Conservation (phyloP, 2,329 filamentous ascomycete genomes). For the Neonectria coccinea region DNA sequence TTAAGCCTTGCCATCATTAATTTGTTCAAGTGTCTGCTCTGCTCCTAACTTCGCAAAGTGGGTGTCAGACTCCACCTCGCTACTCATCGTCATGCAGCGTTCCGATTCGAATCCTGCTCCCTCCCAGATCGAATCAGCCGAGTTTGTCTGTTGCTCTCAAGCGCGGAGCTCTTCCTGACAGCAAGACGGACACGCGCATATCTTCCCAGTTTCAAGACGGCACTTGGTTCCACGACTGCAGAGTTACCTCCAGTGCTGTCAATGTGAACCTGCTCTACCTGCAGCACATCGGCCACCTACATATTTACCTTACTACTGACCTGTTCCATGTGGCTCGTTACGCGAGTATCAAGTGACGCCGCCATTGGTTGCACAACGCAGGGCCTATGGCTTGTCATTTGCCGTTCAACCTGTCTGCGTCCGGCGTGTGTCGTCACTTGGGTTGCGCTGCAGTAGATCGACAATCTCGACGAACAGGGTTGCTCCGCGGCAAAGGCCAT, state of each 20-base stretch:
- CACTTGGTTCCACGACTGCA: neutral
- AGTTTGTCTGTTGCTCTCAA: constrained; percentile 1
- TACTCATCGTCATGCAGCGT: neutral
- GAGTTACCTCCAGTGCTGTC: neutral
- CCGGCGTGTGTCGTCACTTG: constrained; percentile 3
- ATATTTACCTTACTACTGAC: neutral
- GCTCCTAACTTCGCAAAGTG: constrained; percentile 6
- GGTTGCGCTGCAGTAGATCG: constrained; percentile 22
- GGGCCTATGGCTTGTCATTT: constrained; percentile 6
- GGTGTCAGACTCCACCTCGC: constrained; percentile 7
- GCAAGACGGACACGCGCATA: too few relatives aligned
- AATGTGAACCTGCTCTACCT: neutral
- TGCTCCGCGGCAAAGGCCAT: constrained; percentile 9
- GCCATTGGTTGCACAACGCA: constrained; percentile 14
- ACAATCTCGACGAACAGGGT: constrained; percentile 13
- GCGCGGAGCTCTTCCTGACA: constrained; percentile 5
- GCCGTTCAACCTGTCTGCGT: constrained; percentile 5
- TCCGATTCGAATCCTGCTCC: constrained; percentile 9
- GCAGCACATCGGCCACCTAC: too few relatives aligned
- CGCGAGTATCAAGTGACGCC: constrained; percentile 7
- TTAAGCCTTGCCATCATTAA: too few relatives aligned
- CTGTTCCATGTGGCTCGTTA: neutral
- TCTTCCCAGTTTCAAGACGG: neutral
- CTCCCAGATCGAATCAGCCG: constrained; percentile 16
- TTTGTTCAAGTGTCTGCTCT: too few relatives aligned